Evolutionary conservation across 2,329 filamentous ascomycete species (phyloP).

Genomic region (Fusarium piperis): DNA sequence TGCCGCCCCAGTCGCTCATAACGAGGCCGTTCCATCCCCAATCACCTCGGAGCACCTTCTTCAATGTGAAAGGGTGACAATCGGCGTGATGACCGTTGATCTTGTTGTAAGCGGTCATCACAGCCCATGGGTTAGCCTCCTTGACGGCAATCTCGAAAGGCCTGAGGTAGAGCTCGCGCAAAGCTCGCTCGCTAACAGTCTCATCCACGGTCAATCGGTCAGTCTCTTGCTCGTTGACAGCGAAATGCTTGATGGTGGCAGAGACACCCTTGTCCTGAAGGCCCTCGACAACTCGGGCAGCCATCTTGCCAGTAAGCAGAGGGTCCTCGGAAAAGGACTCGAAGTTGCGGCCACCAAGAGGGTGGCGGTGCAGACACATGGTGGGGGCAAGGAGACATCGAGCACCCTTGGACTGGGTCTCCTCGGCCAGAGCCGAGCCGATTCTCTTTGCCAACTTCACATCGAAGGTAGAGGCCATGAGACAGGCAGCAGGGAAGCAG

Average conservation of each 20-base stretch:
- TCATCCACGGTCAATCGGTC: slow-evolving; percentile 43
- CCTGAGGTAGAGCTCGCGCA: slow-evolving; percentile 46
- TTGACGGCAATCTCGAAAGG: slow-evolving; percentile 54
- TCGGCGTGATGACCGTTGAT: slow-evolving; percentile 54
- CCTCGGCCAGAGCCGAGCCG: slow-evolving; percentile 68
- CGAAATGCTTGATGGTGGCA: slow-evolving; percentile 56
- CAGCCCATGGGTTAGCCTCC: slow-evolving; percentile 52
- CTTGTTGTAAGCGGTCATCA: slow-evolving; percentile 48
- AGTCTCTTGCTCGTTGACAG: slow-evolving; percentile 53
- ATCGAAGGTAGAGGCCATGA: slow-evolving; percentile 71
- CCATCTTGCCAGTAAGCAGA: slow-evolving; percentile 41
- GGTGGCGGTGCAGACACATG: slow-evolving; percentile 43
- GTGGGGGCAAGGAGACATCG: slow-evolving; percentile 66
- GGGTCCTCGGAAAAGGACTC: slow-evolving; percentile 43
- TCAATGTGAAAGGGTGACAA: slow-evolving; percentile 39
- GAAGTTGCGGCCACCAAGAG: slow-evolving; percentile 42
- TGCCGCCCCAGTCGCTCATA: slow-evolving; percentile 53
- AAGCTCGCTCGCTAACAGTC: slow-evolving; percentile 37
- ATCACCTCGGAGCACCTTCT: slow-evolving; percentile 53
- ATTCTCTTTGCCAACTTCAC: slow-evolving; percentile 64
- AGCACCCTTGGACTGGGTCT: slow-evolving; percentile 67
- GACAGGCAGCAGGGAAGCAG: slow-evolving; percentile 45
- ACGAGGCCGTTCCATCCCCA: slow-evolving; percentile 53
- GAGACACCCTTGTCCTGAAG: slow-evolving; percentile 53
- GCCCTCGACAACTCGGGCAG: slow-evolving; percentile 47